Conservation (phyloP, 2,329 filamentous ascomycete genomes). For the Colletotrichum sp. region DNA sequence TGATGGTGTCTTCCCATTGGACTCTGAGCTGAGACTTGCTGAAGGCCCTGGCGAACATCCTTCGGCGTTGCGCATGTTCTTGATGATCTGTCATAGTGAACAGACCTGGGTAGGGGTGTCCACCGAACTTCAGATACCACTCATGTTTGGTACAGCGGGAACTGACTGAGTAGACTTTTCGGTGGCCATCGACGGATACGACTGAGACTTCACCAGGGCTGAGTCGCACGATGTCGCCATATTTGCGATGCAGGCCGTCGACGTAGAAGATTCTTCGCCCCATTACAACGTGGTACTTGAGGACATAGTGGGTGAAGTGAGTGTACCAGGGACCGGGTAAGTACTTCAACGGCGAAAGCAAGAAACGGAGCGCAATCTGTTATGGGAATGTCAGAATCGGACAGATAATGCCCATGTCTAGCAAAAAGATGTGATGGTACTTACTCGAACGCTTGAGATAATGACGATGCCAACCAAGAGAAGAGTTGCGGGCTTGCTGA, state of each 20-base stretch:
- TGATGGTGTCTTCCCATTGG: background rate
- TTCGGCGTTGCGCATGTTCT: background rate
- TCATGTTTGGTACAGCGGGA: background rate
- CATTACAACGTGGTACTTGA: conserved; percentile 30
- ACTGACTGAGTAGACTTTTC: background rate
- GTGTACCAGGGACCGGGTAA: background rate
- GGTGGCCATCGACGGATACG: background rate
- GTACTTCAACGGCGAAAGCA: background rate
- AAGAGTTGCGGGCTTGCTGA: background rate
- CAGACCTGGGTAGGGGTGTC: background rate
- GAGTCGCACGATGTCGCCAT: conserved; percentile 36
- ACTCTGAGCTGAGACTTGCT: background rate
- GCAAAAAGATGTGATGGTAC: background rate
- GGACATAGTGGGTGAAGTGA: background rate
- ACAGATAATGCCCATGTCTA: background rate
- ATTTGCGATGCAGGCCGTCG: conserved; percentile 56
- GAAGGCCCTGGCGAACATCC: background rate
- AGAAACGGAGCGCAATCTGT: background rate
- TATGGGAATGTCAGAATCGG: background rate
- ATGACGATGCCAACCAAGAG: background rate
- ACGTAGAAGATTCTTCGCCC: conserved; percentile 48
- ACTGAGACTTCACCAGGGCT: background rate
- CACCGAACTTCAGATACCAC: background rate
- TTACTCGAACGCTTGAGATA: background rate
- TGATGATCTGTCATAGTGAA: background rate